Base-by-base conservation (phyloP, 2,329 filamentous ascomycete genomes). In the Aspergillus fijiensis region DNA sequence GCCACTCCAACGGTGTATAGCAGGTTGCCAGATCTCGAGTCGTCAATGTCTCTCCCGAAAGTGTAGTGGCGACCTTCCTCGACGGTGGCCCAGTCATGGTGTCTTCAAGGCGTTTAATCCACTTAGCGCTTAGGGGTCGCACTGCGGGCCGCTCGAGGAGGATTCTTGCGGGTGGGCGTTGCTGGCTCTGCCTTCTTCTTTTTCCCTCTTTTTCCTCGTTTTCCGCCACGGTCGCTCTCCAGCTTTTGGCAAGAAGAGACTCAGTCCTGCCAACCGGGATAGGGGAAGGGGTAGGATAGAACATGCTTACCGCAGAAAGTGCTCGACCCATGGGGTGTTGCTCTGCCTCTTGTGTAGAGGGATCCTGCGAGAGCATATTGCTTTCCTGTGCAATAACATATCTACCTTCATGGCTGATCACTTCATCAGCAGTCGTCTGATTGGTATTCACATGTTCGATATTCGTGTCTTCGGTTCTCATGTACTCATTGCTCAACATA, bases 21-120 rank as follows among this genome's bases (percentile, higher is more conserved):
- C 77, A 79, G 1, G 75, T 77, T 2, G 69, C 63, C 49, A 79
- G 70, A 58, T 77, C 74, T 31, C 64, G 70, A 51, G 69, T 70
- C 35, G 69, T 77, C 31, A 79, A 57, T 11, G 72, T 68, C 29
- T 77, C 74, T n/a, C 75, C 76, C 19, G 69, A 62, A 5, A 72
- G 61, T 4, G 75, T 74, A 35, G 60, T 71, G 4, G 67, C 76
- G 14, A 78, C 59, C n/a, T 68, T 62, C 21, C 65, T 60, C 21
- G 62, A 63, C 29, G 70, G 58, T 5, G 70, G 63, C 31, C 64
- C 53, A 10, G 63, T 52, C 71, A 74, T 72, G 3, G 72, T 74
- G 39, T 63, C 60, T 6, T 69, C 58, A 11, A 80, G 64, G 33
- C 67, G 69, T 16, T 64, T 58, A 48, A 76, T 65, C 79, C 78